Percentiles rank a stretch among this genome's conserved stretches.
Conservation (phyloP, 495 filamentous ascomycete genomes). For the Hyphodiscus hymeniophilus region DNA sequence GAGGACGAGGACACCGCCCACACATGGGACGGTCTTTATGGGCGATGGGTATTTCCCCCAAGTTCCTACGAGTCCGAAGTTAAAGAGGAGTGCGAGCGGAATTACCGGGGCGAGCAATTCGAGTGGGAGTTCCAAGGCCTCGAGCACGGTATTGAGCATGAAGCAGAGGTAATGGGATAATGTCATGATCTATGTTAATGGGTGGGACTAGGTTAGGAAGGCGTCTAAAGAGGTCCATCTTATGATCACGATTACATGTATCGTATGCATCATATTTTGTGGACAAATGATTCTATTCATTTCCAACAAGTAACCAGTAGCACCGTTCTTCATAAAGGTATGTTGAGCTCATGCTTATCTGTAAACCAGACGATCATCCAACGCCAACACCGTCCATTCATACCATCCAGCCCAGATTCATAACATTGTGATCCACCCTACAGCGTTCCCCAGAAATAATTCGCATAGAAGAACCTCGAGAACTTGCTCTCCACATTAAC, state of each 20-base stretch:
- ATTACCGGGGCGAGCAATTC: constrained; percentile 1
- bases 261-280: background rate
- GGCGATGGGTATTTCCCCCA: constrained; percentile 17
- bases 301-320: background rate
- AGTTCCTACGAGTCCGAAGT: constrained; percentile 4
- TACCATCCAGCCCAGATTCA: background rate
- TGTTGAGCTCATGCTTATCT: background rate
- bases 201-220: background rate
- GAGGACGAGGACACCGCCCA: constrained; percentile 30
- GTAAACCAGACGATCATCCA: background rate
- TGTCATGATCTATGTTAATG: background rate
- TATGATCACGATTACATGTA: background rate
- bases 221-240: too few species aligned
- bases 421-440: constrained; percentile 36
- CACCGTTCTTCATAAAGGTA: constrained; percentile 5
- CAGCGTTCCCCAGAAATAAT: constrained; percentile 92
- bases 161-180: constrained; percentile 12
- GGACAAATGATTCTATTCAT: constrained; percentile 2
- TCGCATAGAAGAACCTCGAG: constrained; percentile 84
- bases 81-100: constrained; percentile 5
- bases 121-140: constrained; percentile 17
- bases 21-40: background rate
- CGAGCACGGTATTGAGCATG: constrained; percentile 13
- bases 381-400: background rate
- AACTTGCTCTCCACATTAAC: constrained; percentile 92